Evolutionary conservation across 1,284 basidiomycete species (phyloP).

Genomic region (Phylloboletellus chloephorus): DNA sequence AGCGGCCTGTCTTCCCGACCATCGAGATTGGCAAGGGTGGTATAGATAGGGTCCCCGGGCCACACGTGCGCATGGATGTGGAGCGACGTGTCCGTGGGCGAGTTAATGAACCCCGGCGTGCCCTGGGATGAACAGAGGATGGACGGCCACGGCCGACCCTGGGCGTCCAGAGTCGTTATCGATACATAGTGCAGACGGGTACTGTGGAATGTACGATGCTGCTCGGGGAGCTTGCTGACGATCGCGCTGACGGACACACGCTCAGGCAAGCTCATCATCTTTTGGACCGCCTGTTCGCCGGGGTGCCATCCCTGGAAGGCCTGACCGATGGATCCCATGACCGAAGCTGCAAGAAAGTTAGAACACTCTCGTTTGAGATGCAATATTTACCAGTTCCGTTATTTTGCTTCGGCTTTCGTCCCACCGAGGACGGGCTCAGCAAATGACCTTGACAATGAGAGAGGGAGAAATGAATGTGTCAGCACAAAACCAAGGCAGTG

Average conservation of each 20-base stretch:
- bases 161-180: conserved; percentile 34
- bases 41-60: conserved; percentile 51
- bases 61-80: conserved; percentile 42
- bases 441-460: no score
- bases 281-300: conserved; percentile 34
- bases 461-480: no score
- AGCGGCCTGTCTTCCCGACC: conserved; percentile 25
- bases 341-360: not conserved
- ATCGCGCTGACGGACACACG: conserved; percentile 26
- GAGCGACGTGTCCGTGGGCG: conserved; percentile 39
- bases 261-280: conserved; percentile 25
- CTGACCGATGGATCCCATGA: conserved; percentile 10
- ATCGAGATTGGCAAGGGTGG: conserved; percentile 29
- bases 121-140: conserved; percentile 32
- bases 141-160: conserved; percentile 38
- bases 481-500: no score
- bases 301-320: conserved; percentile 34
- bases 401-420: no score
- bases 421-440: no score
- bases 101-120: conserved; percentile 40
- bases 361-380: no score
- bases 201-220: conserved; percentile 36
- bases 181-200: conserved; percentile 36
- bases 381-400: no score
- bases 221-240: conserved; percentile 29